Evolutionary conservation across 2,329 filamentous ascomycete species (phyloP).

Genomic region (Pseudomassariella vexata): DNA sequence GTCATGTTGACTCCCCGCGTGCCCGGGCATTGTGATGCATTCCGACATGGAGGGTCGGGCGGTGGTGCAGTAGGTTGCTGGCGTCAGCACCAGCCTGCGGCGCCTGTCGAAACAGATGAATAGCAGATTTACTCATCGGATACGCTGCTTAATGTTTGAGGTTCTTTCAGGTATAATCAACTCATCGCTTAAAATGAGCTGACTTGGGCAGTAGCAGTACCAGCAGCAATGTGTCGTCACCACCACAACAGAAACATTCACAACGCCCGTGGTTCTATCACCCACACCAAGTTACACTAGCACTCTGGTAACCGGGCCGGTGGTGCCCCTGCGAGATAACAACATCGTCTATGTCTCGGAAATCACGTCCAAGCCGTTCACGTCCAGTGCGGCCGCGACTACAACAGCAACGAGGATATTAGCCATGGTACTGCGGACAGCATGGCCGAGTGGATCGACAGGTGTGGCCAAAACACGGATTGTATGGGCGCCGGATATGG

Average conservation of each 20-base stretch:
- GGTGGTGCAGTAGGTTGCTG: too few relatives aligned
- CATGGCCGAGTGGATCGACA: conserved; percentile 14
- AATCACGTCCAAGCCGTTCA: conserved; percentile 13
- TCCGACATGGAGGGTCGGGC: too few relatives aligned
- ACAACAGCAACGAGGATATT: conserved; percentile 13
- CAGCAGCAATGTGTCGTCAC: conserved; percentile 2
- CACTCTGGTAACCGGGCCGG: conserved; percentile 6
- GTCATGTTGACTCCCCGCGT: neutral
- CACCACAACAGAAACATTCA: conserved; percentile 7
- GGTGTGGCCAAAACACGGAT: conserved; percentile 7
- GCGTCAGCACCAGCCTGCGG: too few relatives aligned
- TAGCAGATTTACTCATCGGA: too few relatives aligned
- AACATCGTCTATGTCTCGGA: conserved; percentile 13
- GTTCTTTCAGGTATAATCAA: too few relatives aligned
- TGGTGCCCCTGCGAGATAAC: conserved; percentile 14
- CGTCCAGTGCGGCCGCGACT: conserved; percentile 16
- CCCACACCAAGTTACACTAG: conserved; percentile 14
- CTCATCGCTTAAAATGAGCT: too few relatives aligned
- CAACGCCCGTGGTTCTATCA: conserved; percentile 6
- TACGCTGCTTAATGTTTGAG: too few relatives aligned
- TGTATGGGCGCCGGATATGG: conserved; percentile 17
- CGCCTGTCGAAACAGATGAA: too few relatives aligned
- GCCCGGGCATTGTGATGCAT: too few relatives aligned
- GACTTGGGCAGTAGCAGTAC: too few relatives aligned
- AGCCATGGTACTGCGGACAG: conserved; percentile 7